phyloP scores from a whole-genome alignment of 2,329 filamentous ascomycete species.

The Thelonectria blattea region DNA sequence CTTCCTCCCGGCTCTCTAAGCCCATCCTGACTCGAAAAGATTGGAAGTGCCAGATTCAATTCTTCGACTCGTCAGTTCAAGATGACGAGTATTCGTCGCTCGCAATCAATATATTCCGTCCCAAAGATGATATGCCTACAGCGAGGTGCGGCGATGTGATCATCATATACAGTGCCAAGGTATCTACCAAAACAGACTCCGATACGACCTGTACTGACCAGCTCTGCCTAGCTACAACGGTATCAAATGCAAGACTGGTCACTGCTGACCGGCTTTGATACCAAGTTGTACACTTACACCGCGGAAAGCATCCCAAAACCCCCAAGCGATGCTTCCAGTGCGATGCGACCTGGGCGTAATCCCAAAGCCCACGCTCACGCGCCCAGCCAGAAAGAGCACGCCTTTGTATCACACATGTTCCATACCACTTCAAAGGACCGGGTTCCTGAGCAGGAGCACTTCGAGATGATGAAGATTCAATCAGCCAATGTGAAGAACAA shows the following conservation, averaged over 20 bases:
- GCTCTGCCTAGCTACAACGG: constrained; percentile 49
- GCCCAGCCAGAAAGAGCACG: constrained; percentile 41
- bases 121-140: constrained; percentile 54
- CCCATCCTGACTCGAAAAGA: constrained; percentile 48
- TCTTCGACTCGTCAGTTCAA: constrained; percentile 65
- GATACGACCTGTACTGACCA: constrained; percentile 16
- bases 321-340: constrained; percentile 45
- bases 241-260: constrained; percentile 43
- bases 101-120: constrained; percentile 66
- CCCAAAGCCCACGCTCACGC: constrained; percentile 30
- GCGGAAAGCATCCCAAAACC: constrained; percentile 40
- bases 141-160: constrained; percentile 49
- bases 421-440: constrained; percentile 50
- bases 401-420: constrained; percentile 57
- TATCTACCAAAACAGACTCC: constrained; percentile 38
- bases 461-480: constrained; percentile 44
- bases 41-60: constrained; percentile 63
- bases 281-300: constrained; percentile 54
- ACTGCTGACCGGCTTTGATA: constrained; percentile 51
- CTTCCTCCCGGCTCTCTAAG: background rate
- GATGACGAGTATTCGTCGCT: constrained; percentile 47
- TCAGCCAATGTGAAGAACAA: constrained; percentile 59
- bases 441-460: constrained; percentile 53
- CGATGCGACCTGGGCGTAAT: constrained; percentile 32
- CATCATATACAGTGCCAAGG: constrained; percentile 60